Base-by-base conservation (phyloP, 352 stramenopile species). In the Globisporangium nunn region DNA sequence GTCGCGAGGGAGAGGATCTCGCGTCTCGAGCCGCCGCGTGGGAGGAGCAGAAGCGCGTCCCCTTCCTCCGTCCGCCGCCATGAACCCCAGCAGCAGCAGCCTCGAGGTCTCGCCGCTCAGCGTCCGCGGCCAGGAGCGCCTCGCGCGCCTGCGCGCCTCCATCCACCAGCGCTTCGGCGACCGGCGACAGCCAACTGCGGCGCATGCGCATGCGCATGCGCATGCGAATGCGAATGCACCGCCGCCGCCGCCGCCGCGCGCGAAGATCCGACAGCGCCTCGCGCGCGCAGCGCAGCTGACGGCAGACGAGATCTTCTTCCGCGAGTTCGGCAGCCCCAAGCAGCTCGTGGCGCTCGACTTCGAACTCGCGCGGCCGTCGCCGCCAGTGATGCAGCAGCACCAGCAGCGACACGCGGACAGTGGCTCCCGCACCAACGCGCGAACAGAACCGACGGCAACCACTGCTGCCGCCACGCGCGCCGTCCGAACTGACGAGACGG, bases 271-370 rank as follows among this genome's bases (percentile, higher is more conserved):
- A 7, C 72, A 76, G 54, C 78, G 80, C 12, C 83, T 88, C 40
- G 57, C 69, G 28, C 51, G 65, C 48, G 81, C 76, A 15, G 68
- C 78, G 23, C 54, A 64, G 6, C 50, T 80, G 14, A 79, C 68
- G 17, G 58, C 63, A 18, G 71, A 91, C 40, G 64, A 86, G 18
- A 75, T 88, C 31, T 91, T 91, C 67, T 85, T 78, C 50, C 61
- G 84, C 56, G 57, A 78, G 44, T 91, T 91, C 50, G 81, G 78
- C 31, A 68, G 63, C 47, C 45, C 63, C n/a, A 75, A 85, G 30
- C 64, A 79, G 46, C 67, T 88, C 8, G 52, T 74, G 50, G 56
- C 54, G 4, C 54, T 71, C 15, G 70, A 73, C 50, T 75, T 77
- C 43, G 75, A 81, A 44, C 66, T 85, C 52, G 64, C 52, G 29